phyloP scores from a whole-genome alignment of 2,329 filamentous ascomycete genomes.

The Metarhizium rileyi region DNA sequence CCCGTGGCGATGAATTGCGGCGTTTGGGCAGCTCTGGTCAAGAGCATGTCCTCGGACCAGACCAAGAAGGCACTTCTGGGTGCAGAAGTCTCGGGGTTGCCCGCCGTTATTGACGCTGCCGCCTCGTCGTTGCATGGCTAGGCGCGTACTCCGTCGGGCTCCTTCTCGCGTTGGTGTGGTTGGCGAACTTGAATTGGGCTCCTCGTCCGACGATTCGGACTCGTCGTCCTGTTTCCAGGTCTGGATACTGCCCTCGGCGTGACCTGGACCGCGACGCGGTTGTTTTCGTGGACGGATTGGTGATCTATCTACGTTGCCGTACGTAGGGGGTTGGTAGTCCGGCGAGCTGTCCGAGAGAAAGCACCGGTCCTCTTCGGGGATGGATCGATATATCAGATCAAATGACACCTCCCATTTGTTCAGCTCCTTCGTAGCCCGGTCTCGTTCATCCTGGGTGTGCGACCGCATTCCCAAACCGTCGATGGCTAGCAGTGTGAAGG shows the following conservation, averaged over 20 bases:
- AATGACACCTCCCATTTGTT: slow-evolving; percentile 16
- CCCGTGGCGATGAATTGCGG: slow-evolving; percentile 17
- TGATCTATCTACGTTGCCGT: slow-evolving; percentile 13
- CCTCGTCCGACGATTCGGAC: neutral
- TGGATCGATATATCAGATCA: slow-evolving; percentile 13
- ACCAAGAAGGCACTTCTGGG: slow-evolving; percentile 28
- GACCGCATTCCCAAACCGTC: neutral
- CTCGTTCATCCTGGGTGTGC: neutral
- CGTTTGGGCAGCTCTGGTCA: slow-evolving; percentile 29
- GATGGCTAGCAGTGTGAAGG: slow-evolving; percentile 20
- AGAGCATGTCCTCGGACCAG: slow-evolving; percentile 20
- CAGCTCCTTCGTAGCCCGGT: neutral
- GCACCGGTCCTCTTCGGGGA: slow-evolving; percentile 12
- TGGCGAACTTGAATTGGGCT: neutral
- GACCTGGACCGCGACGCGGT: neutral
- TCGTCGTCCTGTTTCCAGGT: neutral
- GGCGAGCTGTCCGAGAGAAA: slow-evolving; percentile 6
- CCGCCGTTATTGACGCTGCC: slow-evolving; percentile 6
- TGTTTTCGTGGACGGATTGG: neutral
- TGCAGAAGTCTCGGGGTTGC: slow-evolving; percentile 21
- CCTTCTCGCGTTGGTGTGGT: slow-evolving; percentile 1
- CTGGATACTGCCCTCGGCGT: neutral
- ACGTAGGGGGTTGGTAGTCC: slow-evolving; percentile 10
- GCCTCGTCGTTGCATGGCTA: neutral
- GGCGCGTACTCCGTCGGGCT: slow-evolving; percentile 10